phyloP scores from a whole-genome alignment of 768 basidiomycete species.

The Termitomyces sp. region DNA sequence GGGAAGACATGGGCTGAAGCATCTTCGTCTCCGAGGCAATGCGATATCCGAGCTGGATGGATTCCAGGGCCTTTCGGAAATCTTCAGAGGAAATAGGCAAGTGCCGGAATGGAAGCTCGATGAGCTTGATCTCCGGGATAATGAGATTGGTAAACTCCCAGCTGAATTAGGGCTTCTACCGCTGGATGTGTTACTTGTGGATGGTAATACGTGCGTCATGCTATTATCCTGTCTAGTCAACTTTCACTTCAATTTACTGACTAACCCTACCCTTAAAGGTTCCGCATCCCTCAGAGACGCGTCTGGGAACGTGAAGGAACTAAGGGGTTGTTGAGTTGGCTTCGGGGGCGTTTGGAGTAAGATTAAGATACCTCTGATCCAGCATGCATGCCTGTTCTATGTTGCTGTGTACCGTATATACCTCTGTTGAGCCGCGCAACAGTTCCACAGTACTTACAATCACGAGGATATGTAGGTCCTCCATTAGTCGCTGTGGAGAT shows the following conservation, averaged over 20 bases:
- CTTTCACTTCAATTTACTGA: background rate
- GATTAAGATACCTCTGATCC: background rate
- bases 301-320: slow-evolving; percentile 89
- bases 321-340: slow-evolving; percentile 73
- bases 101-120: slow-evolving; percentile 71
- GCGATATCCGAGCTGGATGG: slow-evolving; percentile 55
- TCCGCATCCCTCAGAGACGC: slow-evolving; percentile 73
- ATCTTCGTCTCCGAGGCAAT: slow-evolving; percentile 68
- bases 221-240: background rate
- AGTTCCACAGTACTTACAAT: too few relatives aligned
- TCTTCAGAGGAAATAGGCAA: slow-evolving; percentile 59
- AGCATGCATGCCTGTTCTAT: background rate
- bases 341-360: slow-evolving; percentile 67
- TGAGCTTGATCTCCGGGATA: slow-evolving; percentile 79
- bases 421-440: background rate
- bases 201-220: slow-evolving; percentile 70
- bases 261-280: slow-evolving; percentile 32
- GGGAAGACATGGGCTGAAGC: slow-evolving; percentile 50
- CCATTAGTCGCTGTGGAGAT: background rate
- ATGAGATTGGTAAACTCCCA: slow-evolving; percentile 66
- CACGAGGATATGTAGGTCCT: background rate
- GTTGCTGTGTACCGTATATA: background rate
- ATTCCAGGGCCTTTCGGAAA: slow-evolving; percentile 52
- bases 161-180: slow-evolving; percentile 70
- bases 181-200: slow-evolving; percentile 76